Percentiles rank a stretch among this genome's conserved stretches.
These are phyloP conservation scores for Globisporangium nagaii DNA, from an alignment of 352 stramenopile species.

Conservation along the genomic window DNA sequence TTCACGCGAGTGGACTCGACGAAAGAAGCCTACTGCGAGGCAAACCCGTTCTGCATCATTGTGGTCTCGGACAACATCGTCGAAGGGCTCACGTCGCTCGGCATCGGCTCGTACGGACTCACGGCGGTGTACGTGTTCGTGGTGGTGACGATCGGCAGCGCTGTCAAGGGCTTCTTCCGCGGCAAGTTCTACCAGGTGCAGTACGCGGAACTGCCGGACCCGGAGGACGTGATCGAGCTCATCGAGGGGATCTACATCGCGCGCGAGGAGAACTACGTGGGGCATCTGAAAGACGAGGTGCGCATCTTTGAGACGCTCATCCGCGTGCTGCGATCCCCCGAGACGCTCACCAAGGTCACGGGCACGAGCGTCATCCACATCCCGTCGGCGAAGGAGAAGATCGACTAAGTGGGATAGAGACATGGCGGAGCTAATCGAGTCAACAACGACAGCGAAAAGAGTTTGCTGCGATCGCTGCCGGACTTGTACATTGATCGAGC, in stretches of 20 bases:
- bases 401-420: no score
- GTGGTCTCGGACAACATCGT: slow-evolving; percentile 86
- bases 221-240: slow-evolving; percentile 79
- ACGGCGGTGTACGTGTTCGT: slow-evolving; percentile 86
- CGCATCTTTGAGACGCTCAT: slow-evolving; percentile 86
- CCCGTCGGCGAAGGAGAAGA: slow-evolving; percentile 75
- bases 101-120: slow-evolving; percentile 81
- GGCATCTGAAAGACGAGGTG: slow-evolving; percentile 85
- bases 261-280: slow-evolving; percentile 74
- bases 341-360: slow-evolving; percentile 83
- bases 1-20: slow-evolving; percentile 14
- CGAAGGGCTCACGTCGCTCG: slow-evolving; percentile 66
- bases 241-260: slow-evolving; percentile 88
- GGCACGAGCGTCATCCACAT: slow-evolving; percentile 86
- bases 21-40: slow-evolving; percentile 35
- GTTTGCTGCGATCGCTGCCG: no score
- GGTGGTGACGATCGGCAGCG: slow-evolving; percentile 79
- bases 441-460: neutral
- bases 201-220: slow-evolving; percentile 77
- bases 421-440: neutral
- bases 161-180: slow-evolving; percentile 81
- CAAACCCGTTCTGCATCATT: slow-evolving; percentile 71
- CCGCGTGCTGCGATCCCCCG: slow-evolving; percentile 74
- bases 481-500: no score
- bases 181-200: slow-evolving; percentile 76